Percentiles rank a stretch among this genome's conserved stretches.
Evolutionary conservation across 179 eudicot species (phyloP).

Genomic region (Beta corolliflora): DNA sequence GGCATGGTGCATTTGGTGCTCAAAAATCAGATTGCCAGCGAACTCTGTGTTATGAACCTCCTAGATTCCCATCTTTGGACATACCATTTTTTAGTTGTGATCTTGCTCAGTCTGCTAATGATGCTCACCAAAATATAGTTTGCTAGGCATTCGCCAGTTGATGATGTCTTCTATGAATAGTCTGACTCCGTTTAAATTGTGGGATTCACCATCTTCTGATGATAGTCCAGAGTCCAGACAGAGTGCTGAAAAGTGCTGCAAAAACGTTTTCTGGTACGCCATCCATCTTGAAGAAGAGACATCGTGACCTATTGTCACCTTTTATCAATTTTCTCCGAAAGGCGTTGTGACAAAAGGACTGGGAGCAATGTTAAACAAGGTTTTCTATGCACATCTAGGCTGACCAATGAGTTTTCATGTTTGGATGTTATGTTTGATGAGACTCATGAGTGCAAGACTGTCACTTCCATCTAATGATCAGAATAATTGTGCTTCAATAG

Average conservation of each 20-base stretch:
- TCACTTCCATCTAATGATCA: slow-evolving; percentile 34
- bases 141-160: slow-evolving; percentile 87
- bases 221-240: slow-evolving; percentile 81
- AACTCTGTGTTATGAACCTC: slow-evolving; percentile 83
- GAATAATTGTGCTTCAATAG: slow-evolving; percentile 24
- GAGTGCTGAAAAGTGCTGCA: slow-evolving; percentile 87
- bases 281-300: slow-evolving; percentile 86
- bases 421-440: slow-evolving; percentile 68
- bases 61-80: slow-evolving; percentile 90
- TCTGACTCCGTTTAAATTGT: slow-evolving; percentile 72
- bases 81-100: slow-evolving; percentile 93
- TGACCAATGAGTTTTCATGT: slow-evolving; percentile 68
- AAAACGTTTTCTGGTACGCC: slow-evolving; percentile 78
- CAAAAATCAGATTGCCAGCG: slow-evolving; percentile 42
- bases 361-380: slow-evolving; percentile 57
- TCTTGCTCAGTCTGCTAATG: slow-evolving; percentile 69
- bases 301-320: slow-evolving; percentile 88
- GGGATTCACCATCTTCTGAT: slow-evolving; percentile 85
- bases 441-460: slow-evolving; percentile 30
- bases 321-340: slow-evolving; percentile 87
- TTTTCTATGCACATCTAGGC: slow-evolving; percentile 47
- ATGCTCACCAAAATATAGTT: slow-evolving; percentile 78
- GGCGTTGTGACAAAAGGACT: slow-evolving; percentile 65
- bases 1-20: slow-evolving; percentile 46
- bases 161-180: slow-evolving; percentile 65